Base-by-base conservation (phyloP, 2,329 filamentous ascomycete species). In the Alternaria brassicae region DNA sequence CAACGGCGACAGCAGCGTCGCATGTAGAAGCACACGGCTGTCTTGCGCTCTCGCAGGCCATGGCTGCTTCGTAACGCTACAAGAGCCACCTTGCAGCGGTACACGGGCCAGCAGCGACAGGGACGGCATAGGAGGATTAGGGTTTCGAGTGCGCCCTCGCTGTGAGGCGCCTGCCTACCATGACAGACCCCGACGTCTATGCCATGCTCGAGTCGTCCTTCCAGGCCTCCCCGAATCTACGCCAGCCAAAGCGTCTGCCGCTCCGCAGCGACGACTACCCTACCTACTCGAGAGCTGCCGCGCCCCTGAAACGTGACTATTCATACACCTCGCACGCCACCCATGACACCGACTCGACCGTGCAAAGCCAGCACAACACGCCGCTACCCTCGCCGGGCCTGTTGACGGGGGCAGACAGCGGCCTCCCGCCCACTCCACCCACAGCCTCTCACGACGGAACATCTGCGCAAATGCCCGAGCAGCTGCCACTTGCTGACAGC, bases 341-440 rank as follows among this genome's bases (percentile, higher is more conserved):
- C 7, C 65, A 76, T 62, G 74, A 77, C 17, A 69, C 68, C 7
- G 65, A 63, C 0, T 70, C 74, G 25, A 58, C 64, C 17, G 45
- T 61, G 61, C 68, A 65, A 60, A 72, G 61, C 61, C 64, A 70
- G 55, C 60, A 73, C 37, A 61, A 59, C 17, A 70, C 73, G 15
- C 72, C 72, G 28, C 66, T 77, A 15, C 66, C 68, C 21, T 74
- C 74, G 32, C 71, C 75, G 1, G 63, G 56, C 48, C 41, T 67
- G 19, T 42, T 71, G 47, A 68, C 61, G 51, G 65, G 67, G 28
- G 63, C 76, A 58, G 72, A 77, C 55, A 74, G 67, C 47, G 78
- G 77, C 36, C 74, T 82, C 17, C 81, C 81, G 37, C 80, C 80
- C 10, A 82, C 81, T 10, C 81, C 81, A 28, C 81, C 81, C 12